Evolutionary conservation across 139 green algal genomes (phyloP), one percentile per base, ranked within the genome.

Genomic region (Asterochloris sp.): DNA sequence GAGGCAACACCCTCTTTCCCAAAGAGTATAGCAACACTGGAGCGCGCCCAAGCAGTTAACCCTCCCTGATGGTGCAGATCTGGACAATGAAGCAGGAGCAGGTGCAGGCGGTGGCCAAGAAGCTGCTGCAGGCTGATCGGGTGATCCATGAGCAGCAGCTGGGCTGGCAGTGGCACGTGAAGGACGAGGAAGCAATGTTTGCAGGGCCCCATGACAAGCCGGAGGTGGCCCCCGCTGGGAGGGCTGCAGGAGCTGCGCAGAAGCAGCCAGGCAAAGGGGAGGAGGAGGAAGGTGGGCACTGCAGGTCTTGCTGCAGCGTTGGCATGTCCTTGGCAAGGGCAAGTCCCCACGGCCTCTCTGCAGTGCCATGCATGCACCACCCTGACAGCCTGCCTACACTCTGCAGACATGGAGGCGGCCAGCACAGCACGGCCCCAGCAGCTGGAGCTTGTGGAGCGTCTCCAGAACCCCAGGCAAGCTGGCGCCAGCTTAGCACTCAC

Each of bases 61-160:
- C 19, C 69, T 15, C 69, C 38, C 38, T 67, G 0, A 16, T 67
- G 24, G 1, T 66, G 80, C 71, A 91, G 82, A 86, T 95, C 62
- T 93, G 89, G 88, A 83, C 85, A 21, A 94, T 95, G 90, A 94
- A 96, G 80, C 89, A 95, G 85, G 85, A 80, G 62, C 82, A 89
- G 63, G 87, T 93, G 74, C 89, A 90, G 23, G 81, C 85, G 60
- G 69, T 92, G 17, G 91, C 91, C 27, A 76, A 86, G 69, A 86
- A 91, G 83, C 82, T 93, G 60, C 82, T 95, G 77, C 84, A 89
- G 17, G 86, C 90, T 16, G 90, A 93, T 78, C 84, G 86, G 67
- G 86, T 94, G 19, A 88, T 97, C 24, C 89, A 94, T 84, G 93
- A 97, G 85, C 93, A 96, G 89, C 91, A 95, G 85, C 88, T 97